Evolutionary conservation across 2,329 filamentous ascomycete species (phyloP), one percentile per base, ranked within the genome.

Genomic region (Sporothrix mexicana): DNA sequence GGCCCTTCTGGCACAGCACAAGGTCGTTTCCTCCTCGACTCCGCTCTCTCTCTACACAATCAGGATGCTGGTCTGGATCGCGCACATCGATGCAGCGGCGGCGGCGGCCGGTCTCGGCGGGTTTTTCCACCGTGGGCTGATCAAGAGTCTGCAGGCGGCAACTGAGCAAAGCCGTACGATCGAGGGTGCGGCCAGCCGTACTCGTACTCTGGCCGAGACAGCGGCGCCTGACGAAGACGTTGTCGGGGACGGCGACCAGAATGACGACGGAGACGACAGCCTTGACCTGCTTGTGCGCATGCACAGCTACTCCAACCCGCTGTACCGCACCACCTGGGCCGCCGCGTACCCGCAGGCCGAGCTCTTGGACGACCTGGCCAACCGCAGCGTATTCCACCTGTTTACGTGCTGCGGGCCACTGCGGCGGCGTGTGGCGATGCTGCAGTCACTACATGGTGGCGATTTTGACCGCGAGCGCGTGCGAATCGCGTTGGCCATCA

Each of bases 381-480:
- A 64, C 61, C 61, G 61, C 61, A 64, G 61, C n/a, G 43, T 64
- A 6, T 64, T 64, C n/a, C 36, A 64, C 8, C n/a, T 64, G 9
- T 45, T 64, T 17, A 47, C 61, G 1, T 64, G 61, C 61, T 64
- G 61, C 41, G 36, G 61, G 3, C 61, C 61, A 10, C 4, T 64
- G 61, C 61, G 61, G 30, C 3, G 30, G 57, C 41, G 36, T 25
- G 12, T 61, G 13, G 57, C 57, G 13, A 9, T 9, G 0, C 25
- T 61, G 12, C 6, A 0, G 13, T 9, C 20, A 3, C 23, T 57
- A 2, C 15, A 1, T 7, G 13, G 57, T 1, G 57, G 36, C 13
- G 57, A 17, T 3, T 61, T 61, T n/a, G 12, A 41, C 25, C 15
- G 25, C 9, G 57, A 61, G 30, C 3, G 15, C 0, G 57, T 41